Conservation (phyloP, 2,329 filamentous ascomycete species). For the Calonectria pteridis region DNA sequence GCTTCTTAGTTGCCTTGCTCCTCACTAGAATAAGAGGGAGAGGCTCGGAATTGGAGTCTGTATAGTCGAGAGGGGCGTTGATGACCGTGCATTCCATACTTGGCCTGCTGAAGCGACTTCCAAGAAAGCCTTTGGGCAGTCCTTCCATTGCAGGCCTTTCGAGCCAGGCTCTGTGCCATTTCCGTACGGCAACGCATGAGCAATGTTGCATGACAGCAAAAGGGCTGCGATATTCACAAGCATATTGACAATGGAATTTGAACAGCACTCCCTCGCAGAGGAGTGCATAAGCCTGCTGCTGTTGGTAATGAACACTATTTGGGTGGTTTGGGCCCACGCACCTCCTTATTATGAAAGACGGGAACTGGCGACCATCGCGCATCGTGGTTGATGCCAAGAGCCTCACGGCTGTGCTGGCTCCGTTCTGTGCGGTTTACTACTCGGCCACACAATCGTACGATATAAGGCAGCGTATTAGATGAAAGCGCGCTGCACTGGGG, state of each 20-base stretch:
- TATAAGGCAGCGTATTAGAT: neutral
- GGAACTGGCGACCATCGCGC: too few relatives aligned
- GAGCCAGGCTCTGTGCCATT: neutral
- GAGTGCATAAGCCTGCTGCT: neutral
- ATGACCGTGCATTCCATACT: neutral
- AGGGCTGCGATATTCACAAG: neutral
- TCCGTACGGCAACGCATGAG: neutral
- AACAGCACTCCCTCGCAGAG: neutral
- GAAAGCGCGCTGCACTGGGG: neutral
- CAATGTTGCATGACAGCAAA: neutral
- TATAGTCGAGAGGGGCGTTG: neutral
- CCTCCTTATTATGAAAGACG: neutral
- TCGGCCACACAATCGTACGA: neutral
- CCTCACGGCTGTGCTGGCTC: neutral
- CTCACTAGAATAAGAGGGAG: neutral
- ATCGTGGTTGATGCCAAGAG: neutral
- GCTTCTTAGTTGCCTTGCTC: neutral
- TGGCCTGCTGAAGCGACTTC: neutral
- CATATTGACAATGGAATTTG: neutral
- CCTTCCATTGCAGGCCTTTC: neutral
- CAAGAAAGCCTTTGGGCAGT: neutral
- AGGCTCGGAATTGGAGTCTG: neutral
- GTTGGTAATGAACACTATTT: neutral
- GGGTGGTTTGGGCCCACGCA: too few relatives aligned
- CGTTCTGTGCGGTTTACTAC: neutral